Evolutionary conservation across 352 stramenopile species (phyloP).

Genomic region (Pythium sukuiense): DNA sequence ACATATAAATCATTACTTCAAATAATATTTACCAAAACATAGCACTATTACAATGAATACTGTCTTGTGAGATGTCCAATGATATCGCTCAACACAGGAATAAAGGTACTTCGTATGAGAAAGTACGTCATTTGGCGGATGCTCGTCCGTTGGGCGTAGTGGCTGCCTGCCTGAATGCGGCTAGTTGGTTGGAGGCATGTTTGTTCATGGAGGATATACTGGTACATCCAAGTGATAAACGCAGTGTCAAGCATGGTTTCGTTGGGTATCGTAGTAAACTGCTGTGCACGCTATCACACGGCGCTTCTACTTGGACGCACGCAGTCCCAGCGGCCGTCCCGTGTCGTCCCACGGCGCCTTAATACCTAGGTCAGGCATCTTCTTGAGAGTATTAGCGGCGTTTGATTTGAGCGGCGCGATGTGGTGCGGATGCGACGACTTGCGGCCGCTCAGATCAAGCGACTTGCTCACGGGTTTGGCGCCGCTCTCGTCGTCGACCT

Average conservation of each 20-base stretch:
- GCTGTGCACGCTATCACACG: background rate
- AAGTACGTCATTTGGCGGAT: too few species aligned
- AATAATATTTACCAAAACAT: background rate
- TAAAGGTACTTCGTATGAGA: too few species aligned
- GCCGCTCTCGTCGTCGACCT: slow-evolving; percentile 9
- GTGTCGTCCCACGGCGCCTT: slow-evolving; percentile 83
- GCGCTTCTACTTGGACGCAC: slow-evolving; percentile 38
- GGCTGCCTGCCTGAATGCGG: too few species aligned
- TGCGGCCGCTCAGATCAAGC: slow-evolving; percentile 41
- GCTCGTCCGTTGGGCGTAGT: too few species aligned
- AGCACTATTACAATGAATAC: background rate
- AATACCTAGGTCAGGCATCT: slow-evolving; percentile 66
- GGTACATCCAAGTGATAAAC: background rate
- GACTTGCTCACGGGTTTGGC: slow-evolving; percentile 45
- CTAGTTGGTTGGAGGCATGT: too few species aligned
- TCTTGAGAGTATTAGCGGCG: slow-evolving; percentile 47
- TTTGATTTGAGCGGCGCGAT: slow-evolving; percentile 74
- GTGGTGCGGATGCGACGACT: slow-evolving; percentile 78
- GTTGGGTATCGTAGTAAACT: background rate
- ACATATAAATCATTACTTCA: slow-evolving; percentile 14
- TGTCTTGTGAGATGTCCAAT: too few species aligned
- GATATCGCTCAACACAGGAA: too few species aligned
- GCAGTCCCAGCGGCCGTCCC: slow-evolving; percentile 64
- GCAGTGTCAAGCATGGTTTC: background rate
- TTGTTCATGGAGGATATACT: too few species aligned